Conservation (phyloP, 345 rosid species). For the Firmiana major region DNA sequence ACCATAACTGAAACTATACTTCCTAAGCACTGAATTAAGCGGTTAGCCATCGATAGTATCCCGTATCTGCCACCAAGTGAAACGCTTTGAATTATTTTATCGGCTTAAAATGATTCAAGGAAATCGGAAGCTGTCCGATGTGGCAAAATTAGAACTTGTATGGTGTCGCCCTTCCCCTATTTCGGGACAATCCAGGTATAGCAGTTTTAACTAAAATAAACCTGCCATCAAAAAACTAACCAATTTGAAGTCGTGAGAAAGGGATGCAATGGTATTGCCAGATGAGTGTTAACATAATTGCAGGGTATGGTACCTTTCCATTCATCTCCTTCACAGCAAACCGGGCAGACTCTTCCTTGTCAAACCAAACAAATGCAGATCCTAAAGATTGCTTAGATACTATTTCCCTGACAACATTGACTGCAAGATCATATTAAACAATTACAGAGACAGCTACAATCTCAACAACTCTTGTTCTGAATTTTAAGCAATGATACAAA, state of each 20-base stretch:
- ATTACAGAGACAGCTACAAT: slow-evolving; percentile 2
- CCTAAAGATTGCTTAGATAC: slow-evolving; percentile 42
- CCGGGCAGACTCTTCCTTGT: slow-evolving; percentile 36
- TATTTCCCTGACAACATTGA: slow-evolving; percentile 38
- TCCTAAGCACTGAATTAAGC: background rate
- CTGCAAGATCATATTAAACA: slow-evolving; percentile 24
- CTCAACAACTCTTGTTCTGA: background rate
- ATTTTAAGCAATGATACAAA: background rate
- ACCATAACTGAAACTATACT: too few relatives aligned
- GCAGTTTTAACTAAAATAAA: slow-evolving; percentile 49
- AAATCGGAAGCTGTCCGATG: background rate
- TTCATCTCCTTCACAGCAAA: slow-evolving; percentile 50
- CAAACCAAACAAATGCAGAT: slow-evolving; percentile 55
- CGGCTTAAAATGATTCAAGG: background rate
- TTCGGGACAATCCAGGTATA: slow-evolving; percentile 33
- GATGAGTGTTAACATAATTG: background rate
- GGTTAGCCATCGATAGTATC: background rate
- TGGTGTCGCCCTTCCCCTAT: slow-evolving; percentile 7
- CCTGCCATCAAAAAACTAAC: slow-evolving; percentile 56
- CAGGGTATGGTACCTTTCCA: slow-evolving; percentile 41
- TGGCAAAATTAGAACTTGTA: slow-evolving; percentile 23
- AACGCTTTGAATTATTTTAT: background rate
- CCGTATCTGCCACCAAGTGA: background rate
- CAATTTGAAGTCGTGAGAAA: slow-evolving; percentile 14
- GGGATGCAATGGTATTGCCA: background rate